These are phyloP conservation scores for Gyrodon lividus DNA, from an alignment of 768 basidiomycete species.

Conservation along the genomic window DNA sequence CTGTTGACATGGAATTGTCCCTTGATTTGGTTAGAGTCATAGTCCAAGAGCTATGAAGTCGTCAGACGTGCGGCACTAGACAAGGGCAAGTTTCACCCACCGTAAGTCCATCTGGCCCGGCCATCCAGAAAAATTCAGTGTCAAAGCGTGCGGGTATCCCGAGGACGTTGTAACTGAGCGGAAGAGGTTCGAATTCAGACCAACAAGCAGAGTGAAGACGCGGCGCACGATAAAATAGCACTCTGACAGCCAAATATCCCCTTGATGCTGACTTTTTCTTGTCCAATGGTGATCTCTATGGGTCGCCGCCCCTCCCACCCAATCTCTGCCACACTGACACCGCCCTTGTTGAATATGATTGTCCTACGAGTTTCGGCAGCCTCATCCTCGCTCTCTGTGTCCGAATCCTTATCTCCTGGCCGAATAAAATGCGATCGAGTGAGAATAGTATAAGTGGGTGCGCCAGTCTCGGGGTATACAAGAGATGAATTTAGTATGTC, in stretches of 20 bases:
- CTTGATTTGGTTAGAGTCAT: conserved; percentile 47
- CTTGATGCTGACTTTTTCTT: conserved; percentile 49
- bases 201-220: neutral
- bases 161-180: conserved; percentile 53
- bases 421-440: conserved; percentile 38
- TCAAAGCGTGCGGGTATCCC: conserved; percentile 63
- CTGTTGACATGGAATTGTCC: conserved; percentile 52
- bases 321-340: conserved; percentile 45
- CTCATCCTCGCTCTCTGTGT: conserved; percentile 29
- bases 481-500: conserved; percentile 60
- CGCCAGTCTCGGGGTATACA: conserved; percentile 51
- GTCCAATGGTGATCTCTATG: conserved; percentile 46
- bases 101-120: conserved; percentile 50
- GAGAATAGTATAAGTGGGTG: conserved; percentile 47
- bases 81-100: conserved; percentile 33
- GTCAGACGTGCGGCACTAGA: conserved; percentile 3
- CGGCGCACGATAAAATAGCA: conserved; percentile 51
- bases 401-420: conserved; percentile 26
- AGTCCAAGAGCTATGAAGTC: conserved; percentile 47
- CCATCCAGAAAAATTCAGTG: conserved; percentile 58
- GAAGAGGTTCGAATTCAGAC: neutral
- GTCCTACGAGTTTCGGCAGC: conserved; percentile 39
- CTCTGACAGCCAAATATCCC: conserved; percentile 58
- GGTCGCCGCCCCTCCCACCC: conserved; percentile 54
- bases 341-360: conserved; percentile 41